Conservation (phyloP, 768 basidiomycete genomes). For the Porphyrellus cyaneotinctus region DNA sequence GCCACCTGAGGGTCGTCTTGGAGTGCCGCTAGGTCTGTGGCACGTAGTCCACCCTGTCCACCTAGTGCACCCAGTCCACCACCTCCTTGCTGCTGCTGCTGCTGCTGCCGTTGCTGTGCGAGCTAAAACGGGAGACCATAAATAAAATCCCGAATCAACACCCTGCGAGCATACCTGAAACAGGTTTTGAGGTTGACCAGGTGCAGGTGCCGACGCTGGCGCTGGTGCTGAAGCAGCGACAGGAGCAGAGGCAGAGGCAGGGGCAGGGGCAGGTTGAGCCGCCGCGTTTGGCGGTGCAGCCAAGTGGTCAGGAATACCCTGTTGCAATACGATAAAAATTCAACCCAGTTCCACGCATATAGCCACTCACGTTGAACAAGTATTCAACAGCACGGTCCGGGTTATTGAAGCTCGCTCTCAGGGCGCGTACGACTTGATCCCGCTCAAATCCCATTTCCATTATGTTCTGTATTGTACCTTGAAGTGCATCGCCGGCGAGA, state of each 20-base stretch:
- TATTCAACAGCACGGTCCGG: conserved; percentile 99
- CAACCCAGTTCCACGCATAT: neutral
- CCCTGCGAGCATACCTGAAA: conserved; percentile 60
- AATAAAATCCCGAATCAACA: neutral
- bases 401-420: conserved; percentile 95
- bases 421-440: conserved; percentile 77
- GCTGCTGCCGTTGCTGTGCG: conserved; percentile 64
- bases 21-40: conserved; percentile 49
- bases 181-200: conserved; percentile 69
- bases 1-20: conserved; percentile 61
- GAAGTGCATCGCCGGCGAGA: conserved; percentile 71
- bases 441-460: conserved; percentile 91
- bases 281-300: conserved; percentile 40
- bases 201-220: conserved; percentile 17
- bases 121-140: conserved; percentile 41
- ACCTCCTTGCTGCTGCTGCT: conserved; percentile 16
- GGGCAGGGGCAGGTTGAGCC: conserved; percentile 34
- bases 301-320: conserved; percentile 70
- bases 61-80: conserved; percentile 25
- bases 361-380: conserved; percentile 72
- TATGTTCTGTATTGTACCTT: conserved; percentile 78
- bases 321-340: conserved; percentile 9
- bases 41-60: conserved; percentile 19
- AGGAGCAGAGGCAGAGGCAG: conserved; percentile 32
- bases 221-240: conserved; percentile 25